Percentiles rank a stretch among this genome's conserved stretches.
Conservation (phyloP, 2,329 filamentous ascomycete genomes). For the Nemania abortiva region DNA sequence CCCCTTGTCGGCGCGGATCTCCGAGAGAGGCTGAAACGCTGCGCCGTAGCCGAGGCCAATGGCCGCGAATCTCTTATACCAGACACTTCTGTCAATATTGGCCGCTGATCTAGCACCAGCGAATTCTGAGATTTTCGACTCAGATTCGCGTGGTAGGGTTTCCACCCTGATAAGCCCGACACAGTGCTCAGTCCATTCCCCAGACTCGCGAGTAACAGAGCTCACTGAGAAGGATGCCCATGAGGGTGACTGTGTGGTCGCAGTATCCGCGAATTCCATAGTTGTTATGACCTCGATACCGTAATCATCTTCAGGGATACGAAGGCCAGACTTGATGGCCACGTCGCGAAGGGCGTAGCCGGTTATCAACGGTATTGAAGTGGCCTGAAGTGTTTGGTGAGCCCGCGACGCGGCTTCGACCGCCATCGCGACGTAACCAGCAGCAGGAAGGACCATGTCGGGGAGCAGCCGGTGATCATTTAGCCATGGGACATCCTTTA, state of each 20-base stretch:
- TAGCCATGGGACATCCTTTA: constrained; percentile 32
- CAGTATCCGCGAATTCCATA: constrained; percentile 8
- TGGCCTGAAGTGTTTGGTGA: constrained; percentile 8
- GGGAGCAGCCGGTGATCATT: constrained; percentile 25
- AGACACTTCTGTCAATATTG: background rate
- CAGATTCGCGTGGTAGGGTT: background rate
- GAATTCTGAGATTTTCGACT: too few species aligned
- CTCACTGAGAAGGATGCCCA: constrained; percentile 30
- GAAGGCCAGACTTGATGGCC: constrained; percentile 13
- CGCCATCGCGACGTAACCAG: constrained; percentile 26
- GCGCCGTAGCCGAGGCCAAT: constrained; percentile 35
- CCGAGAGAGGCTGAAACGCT: constrained; percentile 22
- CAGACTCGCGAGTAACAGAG: constrained; percentile 19
- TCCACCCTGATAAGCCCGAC: constrained; percentile 32
- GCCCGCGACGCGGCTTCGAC: constrained; percentile 17
- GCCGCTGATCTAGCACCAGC: background rate
- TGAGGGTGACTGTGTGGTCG: background rate
- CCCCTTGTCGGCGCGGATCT: too few species aligned
- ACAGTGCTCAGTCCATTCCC: constrained; percentile 39
- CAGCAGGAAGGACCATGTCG: constrained; percentile 24
- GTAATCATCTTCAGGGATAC: constrained; percentile 34
- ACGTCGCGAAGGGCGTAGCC: constrained; percentile 22
- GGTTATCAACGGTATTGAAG: too few species aligned
- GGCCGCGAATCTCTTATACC: constrained; percentile 33
- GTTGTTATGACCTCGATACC: constrained; percentile 34